A percentile compares a stretch with the other conserved stretches of the same genome.
Conservation (phyloP, 345 rosid genomes). For the Hevea brasiliensis region DNA sequence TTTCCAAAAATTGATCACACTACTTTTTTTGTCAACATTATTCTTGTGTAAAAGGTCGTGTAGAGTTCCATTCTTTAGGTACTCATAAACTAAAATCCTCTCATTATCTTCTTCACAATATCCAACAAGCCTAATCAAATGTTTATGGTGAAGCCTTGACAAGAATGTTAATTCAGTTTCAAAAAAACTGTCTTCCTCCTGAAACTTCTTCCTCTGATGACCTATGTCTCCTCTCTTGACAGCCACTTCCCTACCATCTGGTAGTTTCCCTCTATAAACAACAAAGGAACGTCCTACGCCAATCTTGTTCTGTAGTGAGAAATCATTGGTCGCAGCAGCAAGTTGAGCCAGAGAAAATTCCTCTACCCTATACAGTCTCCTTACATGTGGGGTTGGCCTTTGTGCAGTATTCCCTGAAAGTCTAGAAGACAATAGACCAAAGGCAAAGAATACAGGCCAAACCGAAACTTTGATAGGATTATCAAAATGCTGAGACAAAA, state of each 20-base stretch:
- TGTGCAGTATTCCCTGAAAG: background rate
- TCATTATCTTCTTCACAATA: constrained; percentile 78
- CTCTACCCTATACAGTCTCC: constrained; percentile 42
- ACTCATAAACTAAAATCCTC: constrained; percentile 76
- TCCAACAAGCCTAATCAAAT: constrained; percentile 83
- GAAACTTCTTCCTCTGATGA: constrained; percentile 52
- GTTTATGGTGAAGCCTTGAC: constrained; percentile 85
- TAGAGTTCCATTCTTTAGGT: constrained; percentile 76
- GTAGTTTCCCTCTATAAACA: constrained; percentile 69
- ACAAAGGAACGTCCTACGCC: constrained; percentile 66
- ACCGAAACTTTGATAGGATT: background rate
- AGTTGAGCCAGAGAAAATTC: constrained; percentile 64
- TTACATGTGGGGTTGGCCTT: background rate
- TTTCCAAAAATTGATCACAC: constrained; percentile 76
- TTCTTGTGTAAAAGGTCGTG: constrained; percentile 64
- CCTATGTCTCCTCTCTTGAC: constrained; percentile 72
- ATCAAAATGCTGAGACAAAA: background rate
- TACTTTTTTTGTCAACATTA: constrained; percentile 56
- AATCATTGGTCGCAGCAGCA: constrained; percentile 58
- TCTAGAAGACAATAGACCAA: background rate
- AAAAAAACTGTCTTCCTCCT: constrained; percentile 76
- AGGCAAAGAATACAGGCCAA: constrained; percentile 5
- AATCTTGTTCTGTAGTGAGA: constrained; percentile 67
- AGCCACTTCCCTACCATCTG: constrained; percentile 77
- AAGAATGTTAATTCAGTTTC: constrained; percentile 75